Base-by-base conservation (phyloP, 805 yeast species). In the Lipomyces chichibuensis region DNA sequence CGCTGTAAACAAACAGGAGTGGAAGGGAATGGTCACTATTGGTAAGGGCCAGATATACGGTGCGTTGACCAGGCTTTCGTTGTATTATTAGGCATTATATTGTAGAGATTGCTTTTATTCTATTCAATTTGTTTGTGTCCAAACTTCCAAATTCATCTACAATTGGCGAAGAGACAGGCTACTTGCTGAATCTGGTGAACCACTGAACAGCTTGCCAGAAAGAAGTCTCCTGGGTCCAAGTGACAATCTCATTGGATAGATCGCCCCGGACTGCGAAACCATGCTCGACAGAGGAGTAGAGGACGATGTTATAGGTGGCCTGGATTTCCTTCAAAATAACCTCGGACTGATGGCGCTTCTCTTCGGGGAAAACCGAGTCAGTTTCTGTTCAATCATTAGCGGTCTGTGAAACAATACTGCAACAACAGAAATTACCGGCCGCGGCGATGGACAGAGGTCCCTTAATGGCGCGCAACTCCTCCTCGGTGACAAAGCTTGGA, bases 241-340 rank as follows among this genome's bases (percentile, higher is more conserved):
- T 81, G 65, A 84, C 85, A 43, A 72, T 76, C 27, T 88, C 88
- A 66, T 80, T 79, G 11, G 79, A 68, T 43, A 83, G 69, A 75
- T 92, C 96, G 65, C 96, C 97, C 79, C 90, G 89, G 55, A 84
- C 87, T 23, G 96, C 85, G 77, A 81, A 92, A 0, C 97, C 97
- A 76, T 92, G 97, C 2, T 75, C 23, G 27, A 84, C 88, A 62
- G 88, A 88, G 37, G 88, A 76, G 76, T 85, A 88, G 51, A 90
- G 74, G 65, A 87, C 85, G 17, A 88, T 71, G 77, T 85, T 87
- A 79, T 85, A 92, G 52, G 81, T 81, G 37, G 85, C 85, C 63
- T 81, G 83, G 60, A 82, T 81, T 68, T 84, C 84, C 65, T 78
- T 79, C 73, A 89, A 83, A 72, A 83, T 84, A 8, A 78, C 84